Evolutionary conservation across 2,329 filamentous ascomycete species (phyloP).

Genomic region (Fusarium agapanthi): DNA sequence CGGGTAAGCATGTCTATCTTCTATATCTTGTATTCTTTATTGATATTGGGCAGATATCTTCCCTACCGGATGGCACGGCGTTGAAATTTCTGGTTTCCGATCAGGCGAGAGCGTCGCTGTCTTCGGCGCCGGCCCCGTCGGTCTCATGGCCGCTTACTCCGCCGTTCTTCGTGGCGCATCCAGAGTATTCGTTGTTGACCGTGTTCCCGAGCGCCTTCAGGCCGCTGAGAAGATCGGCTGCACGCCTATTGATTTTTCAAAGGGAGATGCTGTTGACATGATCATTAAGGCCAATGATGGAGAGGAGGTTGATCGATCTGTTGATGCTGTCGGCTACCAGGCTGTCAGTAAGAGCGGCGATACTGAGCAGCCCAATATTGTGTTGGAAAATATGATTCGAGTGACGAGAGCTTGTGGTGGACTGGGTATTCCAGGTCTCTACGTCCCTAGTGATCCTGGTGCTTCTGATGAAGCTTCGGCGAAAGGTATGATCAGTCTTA

Average conservation of each 20-base stretch:
- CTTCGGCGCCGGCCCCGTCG: constrained; percentile 72
- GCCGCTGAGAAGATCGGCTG: constrained; percentile 70
- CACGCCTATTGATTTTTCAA: constrained; percentile 67
- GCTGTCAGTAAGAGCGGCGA: constrained; percentile 64
- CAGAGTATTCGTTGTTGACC: constrained; percentile 70
- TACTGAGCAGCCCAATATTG: constrained; percentile 69
- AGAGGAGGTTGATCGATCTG: constrained; percentile 71
- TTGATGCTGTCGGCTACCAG: constrained; percentile 74
- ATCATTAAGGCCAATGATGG: constrained; percentile 67
- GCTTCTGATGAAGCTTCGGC: constrained; percentile 67
- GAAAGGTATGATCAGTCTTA: constrained; percentile 71
- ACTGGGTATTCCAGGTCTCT: constrained; percentile 66
- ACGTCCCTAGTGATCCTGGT: constrained; percentile 64
- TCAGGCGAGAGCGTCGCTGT: constrained; percentile 70
- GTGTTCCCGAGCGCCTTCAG: constrained; percentile 65
- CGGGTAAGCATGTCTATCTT: constrained; percentile 39
- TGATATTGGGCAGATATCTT: constrained; percentile 43
- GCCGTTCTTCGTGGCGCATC: constrained; percentile 68
- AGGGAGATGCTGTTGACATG: constrained; percentile 66
- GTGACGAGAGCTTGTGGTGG: constrained; percentile 70
- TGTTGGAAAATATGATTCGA: constrained; percentile 70
- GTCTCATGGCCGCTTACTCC: constrained; percentile 72
- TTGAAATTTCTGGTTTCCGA: constrained; percentile 66
- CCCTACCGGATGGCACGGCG: constrained; percentile 61
- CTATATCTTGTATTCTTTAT: constrained; percentile 49